A percentile compares a stretch with the other conserved stretches of the same genome.
Evolutionary conservation across 2,329 filamentous ascomycete species (phyloP).

Genomic region (Aspergillus novofumigatus): DNA sequence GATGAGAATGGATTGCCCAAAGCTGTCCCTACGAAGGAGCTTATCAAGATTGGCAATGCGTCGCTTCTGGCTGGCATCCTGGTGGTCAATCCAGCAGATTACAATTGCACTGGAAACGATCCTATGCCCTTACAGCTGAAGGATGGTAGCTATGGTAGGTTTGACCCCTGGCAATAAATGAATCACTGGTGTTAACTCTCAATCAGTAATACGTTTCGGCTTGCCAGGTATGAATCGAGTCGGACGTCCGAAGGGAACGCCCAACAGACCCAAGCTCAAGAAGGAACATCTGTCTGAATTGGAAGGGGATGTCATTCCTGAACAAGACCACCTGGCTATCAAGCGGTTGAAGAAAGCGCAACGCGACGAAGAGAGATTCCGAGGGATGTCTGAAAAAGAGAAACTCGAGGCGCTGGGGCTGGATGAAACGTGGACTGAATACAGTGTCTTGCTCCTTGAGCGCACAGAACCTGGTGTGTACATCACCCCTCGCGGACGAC

Average conservation of each 20-base stretch:
- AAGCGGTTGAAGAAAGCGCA: constrained; percentile 12
- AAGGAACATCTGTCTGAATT: constrained; percentile 7
- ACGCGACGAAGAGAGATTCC: constrained; percentile 15
- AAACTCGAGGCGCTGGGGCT: constrained; percentile 36
- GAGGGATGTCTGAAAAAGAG: constrained; percentile 35
- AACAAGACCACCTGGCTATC: not conserved
- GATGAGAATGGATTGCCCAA: constrained; percentile 49
- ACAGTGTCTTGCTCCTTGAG: constrained; percentile 34
- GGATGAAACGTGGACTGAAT: constrained; percentile 41
- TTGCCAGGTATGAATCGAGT: not conserved
- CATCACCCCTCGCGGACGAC: constrained; percentile 36
- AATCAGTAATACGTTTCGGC: not conserved
- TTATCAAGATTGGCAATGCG: constrained; percentile 40
- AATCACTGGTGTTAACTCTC: not conserved
- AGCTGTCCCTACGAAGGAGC: constrained; percentile 28
- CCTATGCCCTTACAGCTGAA: constrained; percentile 23
- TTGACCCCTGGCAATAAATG: not conserved
- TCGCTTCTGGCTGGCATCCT: constrained; percentile 41
- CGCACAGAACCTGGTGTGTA: constrained; percentile 38
- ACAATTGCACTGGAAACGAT: constrained; percentile 33
- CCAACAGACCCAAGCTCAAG: constrained; percentile 11
- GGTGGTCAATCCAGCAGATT: constrained; percentile 28
- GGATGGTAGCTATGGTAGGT: constrained; percentile 32
- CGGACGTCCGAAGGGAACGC: constrained; percentile 16
- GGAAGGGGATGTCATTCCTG: constrained; percentile 8